A percentile compares a stretch with the other conserved stretches of the same genome.
Evolutionary conservation across 225 moss, liverwort and hornwort genomes (phyloP).

Genomic region (Antitrichia curtipendula): DNA sequence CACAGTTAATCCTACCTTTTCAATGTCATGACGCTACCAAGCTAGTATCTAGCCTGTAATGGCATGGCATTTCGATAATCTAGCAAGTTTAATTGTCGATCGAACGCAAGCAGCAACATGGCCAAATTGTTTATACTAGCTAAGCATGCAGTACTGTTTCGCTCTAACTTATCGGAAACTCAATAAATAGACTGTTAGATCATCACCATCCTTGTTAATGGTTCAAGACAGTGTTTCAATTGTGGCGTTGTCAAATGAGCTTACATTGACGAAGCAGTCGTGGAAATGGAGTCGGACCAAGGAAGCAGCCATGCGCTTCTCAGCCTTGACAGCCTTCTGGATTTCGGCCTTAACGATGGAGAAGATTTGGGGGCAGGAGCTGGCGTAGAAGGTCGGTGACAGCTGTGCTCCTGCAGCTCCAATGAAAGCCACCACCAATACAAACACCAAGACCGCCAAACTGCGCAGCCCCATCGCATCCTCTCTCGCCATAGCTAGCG

Average conservation of each 20-base stretch:
- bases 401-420: background rate
- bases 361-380: conserved; percentile 2
- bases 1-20: background rate
- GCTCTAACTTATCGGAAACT: background rate
- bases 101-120: too few species aligned
- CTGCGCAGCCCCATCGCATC: background rate
- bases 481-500: background rate
- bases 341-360: conserved; percentile 18
- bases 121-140: background rate
- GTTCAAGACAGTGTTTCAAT: background rate
- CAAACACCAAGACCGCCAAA: background rate
- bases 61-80: background rate
- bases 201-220: background rate
- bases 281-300: conserved; percentile 44
- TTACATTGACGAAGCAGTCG: conserved; percentile 47
- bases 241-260: background rate
- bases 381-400: conserved; percentile 6
- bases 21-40: background rate
- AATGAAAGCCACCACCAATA: background rate
- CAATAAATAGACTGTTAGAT: background rate
- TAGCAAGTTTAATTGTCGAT: background rate
- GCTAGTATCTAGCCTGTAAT: background rate
- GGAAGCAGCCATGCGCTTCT: conserved; percentile 40
- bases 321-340: conserved; percentile 15
- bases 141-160: too few species aligned